Base-by-base conservation (phyloP, 2,329 filamentous ascomycete genomes). In the Botrytis cinerea region DNA sequence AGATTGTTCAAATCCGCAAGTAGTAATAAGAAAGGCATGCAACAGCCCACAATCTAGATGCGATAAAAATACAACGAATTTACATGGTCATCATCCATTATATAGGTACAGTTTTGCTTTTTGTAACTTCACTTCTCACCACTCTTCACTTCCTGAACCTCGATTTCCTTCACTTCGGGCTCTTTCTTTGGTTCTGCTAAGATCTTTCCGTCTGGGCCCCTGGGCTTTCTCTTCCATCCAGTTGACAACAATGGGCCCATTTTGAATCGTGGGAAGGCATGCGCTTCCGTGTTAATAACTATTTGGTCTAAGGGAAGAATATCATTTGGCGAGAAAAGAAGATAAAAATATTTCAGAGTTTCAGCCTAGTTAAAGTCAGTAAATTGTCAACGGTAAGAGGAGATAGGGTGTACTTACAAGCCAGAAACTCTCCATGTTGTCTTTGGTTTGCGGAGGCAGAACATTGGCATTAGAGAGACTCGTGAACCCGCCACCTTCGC, bases 391-490 rank as follows among this genome's bases (percentile, higher is more conserved):
- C 20, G 35, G 4, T 12, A 45, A 28, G 45, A 14, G 38, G 14
- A 61, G 51, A 18, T 28, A 57, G 51, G 51, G 14, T 43, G 54
- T 70, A 85, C 91, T 84, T 84, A 93, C 92, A 86, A 99, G 88
- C 96, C 96, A 99, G 84, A 98, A 98, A 81, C 94, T 97, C 84
- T 99, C 96, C 95, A 99, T 98, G 78, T 98, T 98, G 83, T 99
- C 95, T 74, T 90, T 87, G 63, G 86, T 84, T 22, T 85, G 82
- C 0, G 94, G 90, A 32, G 95, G 94, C 16, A 96, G 83, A 8
- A 83, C 83, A 77, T 91, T 90, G 40, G 94, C 95, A 80, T 97
- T 89, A 28, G 87, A 87, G 75, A 98, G 85, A 77, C 92, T 95
- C 1, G 93, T 94, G 81, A 97, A 98, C 0, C 94, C 94, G 57